These are phyloP conservation scores for Orbilia blumenaviensis DNA, from an alignment of 2,329 filamentous ascomycete species.

Conservation along the genomic window DNA sequence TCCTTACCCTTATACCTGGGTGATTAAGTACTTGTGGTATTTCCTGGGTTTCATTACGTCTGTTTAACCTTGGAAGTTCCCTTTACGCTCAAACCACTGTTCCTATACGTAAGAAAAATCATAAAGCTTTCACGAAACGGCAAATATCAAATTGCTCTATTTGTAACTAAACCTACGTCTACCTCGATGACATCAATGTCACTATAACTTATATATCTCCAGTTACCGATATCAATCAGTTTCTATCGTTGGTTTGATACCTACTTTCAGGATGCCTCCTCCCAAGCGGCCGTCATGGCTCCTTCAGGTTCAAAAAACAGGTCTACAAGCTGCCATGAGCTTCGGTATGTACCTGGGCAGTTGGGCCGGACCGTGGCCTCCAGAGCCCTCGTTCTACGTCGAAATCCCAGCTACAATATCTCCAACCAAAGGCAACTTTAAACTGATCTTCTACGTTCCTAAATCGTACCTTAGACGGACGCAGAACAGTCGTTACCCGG, in stretches of 20 bases:
- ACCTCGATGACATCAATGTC: not conserved
- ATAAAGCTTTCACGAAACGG: no score
- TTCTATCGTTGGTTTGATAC: not conserved
- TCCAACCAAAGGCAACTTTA: constrained; percentile 44
- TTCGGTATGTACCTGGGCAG: constrained; percentile 52
- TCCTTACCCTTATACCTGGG: no score
- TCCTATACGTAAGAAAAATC: no score
- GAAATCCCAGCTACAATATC: constrained; percentile 51
- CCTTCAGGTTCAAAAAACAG: constrained; percentile 44
- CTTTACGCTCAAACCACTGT: no score
- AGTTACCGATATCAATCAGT: not conserved
- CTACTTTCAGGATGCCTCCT: constrained; percentile 5
- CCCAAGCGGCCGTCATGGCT: constrained; percentile 43
- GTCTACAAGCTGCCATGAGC: constrained; percentile 48
- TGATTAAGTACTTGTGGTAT: no score
- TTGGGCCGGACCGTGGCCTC: constrained; percentile 51
- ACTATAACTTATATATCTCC: not conserved
- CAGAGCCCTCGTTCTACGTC: constrained; percentile 48
- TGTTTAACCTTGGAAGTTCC: no score
- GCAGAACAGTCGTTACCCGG: constrained; percentile 61
- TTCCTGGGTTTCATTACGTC: no score
- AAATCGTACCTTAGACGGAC: constrained; percentile 39
- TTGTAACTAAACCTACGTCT: no score
- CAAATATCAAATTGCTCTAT: no score
- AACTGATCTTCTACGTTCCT: constrained; percentile 49